Evolutionary conservation across 192 early-diverging fungal species (phyloP).

Genomic region (Coemansia sp.): DNA sequence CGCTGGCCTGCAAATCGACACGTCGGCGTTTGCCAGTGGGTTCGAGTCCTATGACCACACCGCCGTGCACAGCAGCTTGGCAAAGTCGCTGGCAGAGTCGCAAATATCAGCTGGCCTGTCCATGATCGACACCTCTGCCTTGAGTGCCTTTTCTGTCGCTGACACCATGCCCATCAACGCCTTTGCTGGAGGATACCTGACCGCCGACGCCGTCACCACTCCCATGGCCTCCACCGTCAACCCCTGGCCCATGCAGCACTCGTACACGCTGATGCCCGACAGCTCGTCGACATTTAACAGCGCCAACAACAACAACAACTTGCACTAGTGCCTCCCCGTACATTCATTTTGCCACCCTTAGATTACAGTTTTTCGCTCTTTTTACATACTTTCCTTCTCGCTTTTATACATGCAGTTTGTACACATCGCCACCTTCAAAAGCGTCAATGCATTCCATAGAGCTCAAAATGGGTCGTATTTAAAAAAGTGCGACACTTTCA

Average conservation of each 20-base stretch:
- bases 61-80: neutral
- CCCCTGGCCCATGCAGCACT: slow-evolving; percentile 20
- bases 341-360: neutral
- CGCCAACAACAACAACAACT: neutral
- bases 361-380: neutral
- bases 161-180: slow-evolving; percentile 29
- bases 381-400: neutral
- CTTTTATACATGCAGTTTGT: neutral
- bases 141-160: slow-evolving; percentile 14
- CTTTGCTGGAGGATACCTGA: slow-evolving; percentile 30
- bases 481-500: neutral
- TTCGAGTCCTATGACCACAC: slow-evolving; percentile 21
- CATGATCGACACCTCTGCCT: slow-evolving; percentile 35
- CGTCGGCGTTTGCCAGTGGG: slow-evolving; percentile 13
- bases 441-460: neutral
- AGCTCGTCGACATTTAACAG: neutral
- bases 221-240: slow-evolving; percentile 7
- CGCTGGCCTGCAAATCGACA: slow-evolving; percentile 19
- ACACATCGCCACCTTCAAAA: neutral
- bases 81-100: slow-evolving; percentile 18
- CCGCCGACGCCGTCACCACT: slow-evolving; percentile 6
- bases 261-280: slow-evolving; percentile 23
- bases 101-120: slow-evolving; percentile 14
- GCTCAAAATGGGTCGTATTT: neutral
- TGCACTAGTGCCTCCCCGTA: neutral